phyloP scores from a whole-genome alignment of 2,329 filamentous ascomycete genomes.

The Exophiala lecanii-corni region DNA sequence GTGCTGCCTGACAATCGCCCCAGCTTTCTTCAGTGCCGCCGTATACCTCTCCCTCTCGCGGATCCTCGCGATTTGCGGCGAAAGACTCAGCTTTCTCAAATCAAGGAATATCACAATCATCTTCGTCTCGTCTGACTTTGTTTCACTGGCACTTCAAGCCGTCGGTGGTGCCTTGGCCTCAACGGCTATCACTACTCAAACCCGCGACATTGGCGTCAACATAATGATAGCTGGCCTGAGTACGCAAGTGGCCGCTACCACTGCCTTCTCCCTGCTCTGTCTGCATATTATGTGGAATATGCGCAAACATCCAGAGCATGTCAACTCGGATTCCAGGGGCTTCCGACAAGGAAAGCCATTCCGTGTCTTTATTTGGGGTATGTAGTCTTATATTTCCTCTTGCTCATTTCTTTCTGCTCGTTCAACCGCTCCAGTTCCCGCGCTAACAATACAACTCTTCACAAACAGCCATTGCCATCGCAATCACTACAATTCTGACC shows the following conservation, averaged over 20 bases:
- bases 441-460: neutral
- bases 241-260: conserved; percentile 32
- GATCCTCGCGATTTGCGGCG: conserved; percentile 33
- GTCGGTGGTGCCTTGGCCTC: conserved; percentile 49
- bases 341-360: neutral
- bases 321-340: neutral
- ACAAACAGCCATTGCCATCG: conserved; percentile 18
- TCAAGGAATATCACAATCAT: conserved; percentile 16
- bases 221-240: conserved; percentile 40
- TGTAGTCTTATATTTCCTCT: neutral
- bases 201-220: conserved; percentile 24
- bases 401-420: neutral
- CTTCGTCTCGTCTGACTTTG: conserved; percentile 56
- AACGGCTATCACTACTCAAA: conserved; percentile 27
- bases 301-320: conserved; percentile 1
- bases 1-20: conserved; percentile 27
- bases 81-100: conserved; percentile 9
- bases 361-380: conserved; percentile 4
- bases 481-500: conserved; percentile 40
- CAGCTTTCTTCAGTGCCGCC: conserved; percentile 54
- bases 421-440: neutral
- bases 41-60: conserved; percentile 64
- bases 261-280: conserved; percentile 3
- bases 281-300: conserved; percentile 6
- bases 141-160: conserved; percentile 54